Base-by-base conservation (phyloP, 2,329 filamentous ascomycete genomes). In the Emergomyces pasteurianus region DNA sequence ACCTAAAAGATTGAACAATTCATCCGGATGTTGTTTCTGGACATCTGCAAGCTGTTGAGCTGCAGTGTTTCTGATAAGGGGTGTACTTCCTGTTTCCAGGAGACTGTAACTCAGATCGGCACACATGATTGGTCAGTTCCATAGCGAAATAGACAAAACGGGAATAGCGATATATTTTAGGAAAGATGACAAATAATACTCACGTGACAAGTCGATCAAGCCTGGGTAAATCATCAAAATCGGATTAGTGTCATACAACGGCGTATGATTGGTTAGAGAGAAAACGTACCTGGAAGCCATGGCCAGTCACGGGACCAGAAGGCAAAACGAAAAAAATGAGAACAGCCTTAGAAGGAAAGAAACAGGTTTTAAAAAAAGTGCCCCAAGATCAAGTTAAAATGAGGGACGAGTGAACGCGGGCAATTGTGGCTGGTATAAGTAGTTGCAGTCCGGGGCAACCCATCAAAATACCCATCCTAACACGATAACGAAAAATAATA, bases 1-100 rank as follows among this genome's bases (percentile, higher is more conserved):
- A 36, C 90, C 92, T 14, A 99, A 82, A 7, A 99, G 82, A 71
- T 97, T 96, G 77, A 97, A 97, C 1, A 99, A 80, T 74, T 99
- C 95, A 76, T 99, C 92, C 0, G 94, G 94, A 69, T 97, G 94
- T 74, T 94, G 89, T 73, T 96, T 97, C 76, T 99, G 95, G 75
- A 96, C 94, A 76, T 99, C 94, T 64, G 92, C 94, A 65, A 99
- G 83, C 77, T 99, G 94, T 71, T 95, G 91, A 64, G 95, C 94
- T 64, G 94, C 95, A 64, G 94, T 99, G 72, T 96, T 95, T 67
- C 95, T 87, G 72, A 99, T 97, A 67, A 99, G 81, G 72, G 88
- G 87, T 63, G 94, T 99, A 77, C 92, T 97, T 68, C 94, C 94
- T 61, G 94, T 97, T 81, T 99, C 94, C 69, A 99, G 86, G 73